Evolutionary conservation across 2,329 filamentous ascomycete species (phyloP).

Genomic region (Cercospora zeae-maydis): DNA sequence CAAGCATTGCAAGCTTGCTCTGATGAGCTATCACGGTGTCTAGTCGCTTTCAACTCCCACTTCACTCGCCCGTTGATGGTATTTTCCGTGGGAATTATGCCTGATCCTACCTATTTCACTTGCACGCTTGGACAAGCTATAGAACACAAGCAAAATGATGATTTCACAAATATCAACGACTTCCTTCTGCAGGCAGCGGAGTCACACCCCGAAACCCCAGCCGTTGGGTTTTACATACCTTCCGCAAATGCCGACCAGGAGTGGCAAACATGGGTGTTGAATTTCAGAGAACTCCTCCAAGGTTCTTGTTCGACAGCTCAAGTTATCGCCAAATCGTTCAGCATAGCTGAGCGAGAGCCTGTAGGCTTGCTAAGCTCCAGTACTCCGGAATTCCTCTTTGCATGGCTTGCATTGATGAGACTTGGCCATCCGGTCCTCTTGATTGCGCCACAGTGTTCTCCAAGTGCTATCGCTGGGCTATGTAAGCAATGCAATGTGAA

Average conservation of each 20-base stretch:
- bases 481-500: constrained; percentile 47
- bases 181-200: constrained; percentile 51
- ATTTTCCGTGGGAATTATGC: neutral
- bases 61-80: neutral
- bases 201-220: constrained; percentile 40
- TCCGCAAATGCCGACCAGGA: constrained; percentile 8
- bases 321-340: constrained; percentile 25
- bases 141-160: constrained; percentile 28
- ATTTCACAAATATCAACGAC: constrained; percentile 47
- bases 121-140: constrained; percentile 58
- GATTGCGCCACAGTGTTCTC: constrained; percentile 51
- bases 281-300: constrained; percentile 37
- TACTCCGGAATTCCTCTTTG: constrained; percentile 55
- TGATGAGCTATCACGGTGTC: neutral
- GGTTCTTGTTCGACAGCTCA: constrained; percentile 39
- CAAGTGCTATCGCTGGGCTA: constrained; percentile 51
- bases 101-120: constrained; percentile 50
- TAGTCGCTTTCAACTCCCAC: neutral
- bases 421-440: constrained; percentile 55
- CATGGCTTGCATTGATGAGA: constrained; percentile 58
- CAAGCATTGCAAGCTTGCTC: neutral
- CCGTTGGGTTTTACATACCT: constrained; percentile 50
- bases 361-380: constrained; percentile 57
- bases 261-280: constrained; percentile 33
- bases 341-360: constrained; percentile 30